Evolutionary conservation across 2,329 filamentous ascomycete genomes (phyloP).

Genomic region (Cordyceps pruinosa): DNA sequence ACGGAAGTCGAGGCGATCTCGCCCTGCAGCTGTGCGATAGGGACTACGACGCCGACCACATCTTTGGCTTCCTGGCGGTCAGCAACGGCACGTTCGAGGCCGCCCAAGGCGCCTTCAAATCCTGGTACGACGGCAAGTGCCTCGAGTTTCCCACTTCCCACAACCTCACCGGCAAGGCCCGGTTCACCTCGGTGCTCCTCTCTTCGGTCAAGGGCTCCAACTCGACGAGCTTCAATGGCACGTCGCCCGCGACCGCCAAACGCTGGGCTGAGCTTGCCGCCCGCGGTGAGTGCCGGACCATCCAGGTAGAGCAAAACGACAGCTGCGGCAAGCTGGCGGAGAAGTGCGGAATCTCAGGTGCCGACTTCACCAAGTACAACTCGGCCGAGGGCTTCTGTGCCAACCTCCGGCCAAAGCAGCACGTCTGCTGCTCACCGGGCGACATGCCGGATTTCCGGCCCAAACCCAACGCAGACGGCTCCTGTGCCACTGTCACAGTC

Average conservation of each 20-base stretch:
- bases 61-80: conserved; percentile 6
- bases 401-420: conserved; percentile 24
- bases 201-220: neutral
- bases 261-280: neutral
- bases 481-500: conserved; percentile 25
- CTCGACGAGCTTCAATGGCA: neutral
- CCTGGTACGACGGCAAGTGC: neutral
- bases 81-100: conserved; percentile 2
- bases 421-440: conserved; percentile 31
- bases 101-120: neutral
- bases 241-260: neutral
- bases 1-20: neutral
- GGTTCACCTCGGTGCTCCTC: neutral
- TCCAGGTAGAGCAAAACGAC: conserved; percentile 15
- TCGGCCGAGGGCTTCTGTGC: neutral
- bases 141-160: neutral
- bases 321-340: neutral
- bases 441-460: conserved; percentile 25
- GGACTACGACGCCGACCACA: neutral
- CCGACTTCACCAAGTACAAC: neutral
- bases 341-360: neutral
- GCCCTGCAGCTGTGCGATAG: neutral
- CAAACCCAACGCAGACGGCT: no score
- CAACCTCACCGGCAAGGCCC: neutral
- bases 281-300: neutral